Percentiles rank a stretch among this genome's conserved stretches.
phyloP scores from a whole-genome alignment of 1,284 basidiomycete species.

The Trametes pubescens region DNA sequence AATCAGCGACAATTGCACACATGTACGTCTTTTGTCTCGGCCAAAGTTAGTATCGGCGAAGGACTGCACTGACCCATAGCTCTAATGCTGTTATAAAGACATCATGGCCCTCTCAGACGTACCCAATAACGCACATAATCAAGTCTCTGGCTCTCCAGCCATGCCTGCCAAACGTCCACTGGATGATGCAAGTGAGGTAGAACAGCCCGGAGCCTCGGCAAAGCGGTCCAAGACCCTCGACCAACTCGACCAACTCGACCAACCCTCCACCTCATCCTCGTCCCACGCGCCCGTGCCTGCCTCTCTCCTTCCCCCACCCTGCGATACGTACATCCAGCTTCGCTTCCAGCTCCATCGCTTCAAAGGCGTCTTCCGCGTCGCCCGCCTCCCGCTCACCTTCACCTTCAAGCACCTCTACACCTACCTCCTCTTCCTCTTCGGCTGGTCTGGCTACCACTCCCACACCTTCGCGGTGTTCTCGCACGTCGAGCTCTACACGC shows the following conservation, averaged over 20 bases:
- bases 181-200: not conserved
- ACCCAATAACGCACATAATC: not conserved
- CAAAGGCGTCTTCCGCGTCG: constrained; percentile 42
- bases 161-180: constrained; percentile 1
- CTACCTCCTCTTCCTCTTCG: constrained; percentile 47
- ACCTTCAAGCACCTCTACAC: constrained; percentile 47
- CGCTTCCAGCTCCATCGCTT: constrained; percentile 45
- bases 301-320: constrained; percentile 4
- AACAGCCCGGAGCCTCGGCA: not conserved
- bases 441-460: constrained; percentile 43
- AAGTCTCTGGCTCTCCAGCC: not conserved
- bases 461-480: constrained; percentile 41
- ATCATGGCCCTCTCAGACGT: not conserved
- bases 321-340: constrained; percentile 39
- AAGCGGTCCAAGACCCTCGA: not conserved
- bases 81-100: not conserved
- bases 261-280: not conserved
- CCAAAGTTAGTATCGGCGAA: not conserved
- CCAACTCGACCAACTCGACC: not conserved
- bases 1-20: too few relatives aligned
- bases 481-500: constrained; percentile 39
- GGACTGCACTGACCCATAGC: not conserved
- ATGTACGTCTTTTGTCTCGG: not conserved
- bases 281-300: not conserved
- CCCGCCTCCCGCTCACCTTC: constrained; percentile 44